These are phyloP conservation scores for Yarrowia deformans DNA, from an alignment of 805 yeast species.

Conservation along the genomic window DNA sequence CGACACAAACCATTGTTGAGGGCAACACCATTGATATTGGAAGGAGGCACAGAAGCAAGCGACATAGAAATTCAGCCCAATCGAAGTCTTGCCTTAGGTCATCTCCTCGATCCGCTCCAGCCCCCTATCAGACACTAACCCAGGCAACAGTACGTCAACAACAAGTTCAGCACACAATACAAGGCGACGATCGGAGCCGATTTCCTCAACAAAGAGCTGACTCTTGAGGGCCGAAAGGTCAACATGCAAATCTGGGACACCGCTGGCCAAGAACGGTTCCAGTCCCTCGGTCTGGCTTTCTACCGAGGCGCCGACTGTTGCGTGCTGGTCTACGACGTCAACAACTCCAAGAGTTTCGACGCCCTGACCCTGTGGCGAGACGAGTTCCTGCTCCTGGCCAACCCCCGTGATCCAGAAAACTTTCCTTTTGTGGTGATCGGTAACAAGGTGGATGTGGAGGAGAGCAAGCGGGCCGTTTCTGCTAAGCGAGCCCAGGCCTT, in stretches of 20 bases:
- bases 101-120: background rate
- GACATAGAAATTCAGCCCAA: too few species aligned
- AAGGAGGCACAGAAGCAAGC: background rate
- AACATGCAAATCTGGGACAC: slow-evolving; percentile 94
- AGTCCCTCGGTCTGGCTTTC: slow-evolving; percentile 94
- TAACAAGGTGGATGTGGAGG: slow-evolving; percentile 94
- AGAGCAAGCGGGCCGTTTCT: slow-evolving; percentile 77
- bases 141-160: slow-evolving; percentile 88
- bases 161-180: slow-evolving; percentile 92
- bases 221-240: slow-evolving; percentile 81
- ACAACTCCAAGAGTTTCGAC: slow-evolving; percentile 92
- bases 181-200: slow-evolving; percentile 99
- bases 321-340: slow-evolving; percentile 93
- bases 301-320: slow-evolving; percentile 99
- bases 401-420: slow-evolving; percentile 89
- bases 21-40: too few species aligned
- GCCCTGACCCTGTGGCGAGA: slow-evolving; percentile 91
- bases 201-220: slow-evolving; percentile 88
- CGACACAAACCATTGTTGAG: background rate
- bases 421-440: slow-evolving; percentile 97
- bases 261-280: slow-evolving; percentile 98
- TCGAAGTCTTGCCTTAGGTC: background rate
- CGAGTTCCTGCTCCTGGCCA: slow-evolving; percentile 92
- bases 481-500: slow-evolving; percentile 66
- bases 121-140: background rate